Evolutionary conservation across 1,139 yeast species (phyloP), one percentile per base, ranked within the genome.

Genomic region (Candida sp.): DNA sequence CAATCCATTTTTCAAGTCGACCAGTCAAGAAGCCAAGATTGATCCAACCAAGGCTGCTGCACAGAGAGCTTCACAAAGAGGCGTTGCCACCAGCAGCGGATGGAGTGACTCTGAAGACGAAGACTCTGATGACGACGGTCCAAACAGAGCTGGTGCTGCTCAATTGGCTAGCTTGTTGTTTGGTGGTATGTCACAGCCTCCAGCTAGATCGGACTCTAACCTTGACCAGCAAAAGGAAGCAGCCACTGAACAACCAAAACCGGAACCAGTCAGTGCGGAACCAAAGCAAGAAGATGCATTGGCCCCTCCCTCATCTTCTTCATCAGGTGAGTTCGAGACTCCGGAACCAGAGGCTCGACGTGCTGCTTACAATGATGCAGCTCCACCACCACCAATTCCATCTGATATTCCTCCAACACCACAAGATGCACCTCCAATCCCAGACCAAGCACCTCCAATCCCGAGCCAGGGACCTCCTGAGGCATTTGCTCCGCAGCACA

Each of bases 61-160:
- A 2, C 91, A 86, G 65, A 75, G 91, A 63, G 83, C 77, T 23
- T 78, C 86, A 5, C 91, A 86, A 65, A 73, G 89, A 63, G 90
- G 91, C 3, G 63, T 78, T 45, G 65, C 69, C 1, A 81, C 69
- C 49, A 70, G 65, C 44, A 80, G 77, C 49, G 88, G 81, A 56
- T 84, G 89, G 88, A 84, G 84, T 54, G 84, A 83, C 60, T 81
- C 79, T 5, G 90, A 83, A 43, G 84, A 79, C 2, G 84, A 82
- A 57, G 73, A 70, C 1, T 71, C 71, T 25, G 86, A 81, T 27
- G 84, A 78, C 32, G 80, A 75, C 42, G 67, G 61, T 4, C 80
- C 79, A 2, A 75, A 78, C 51, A 73, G 81, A 45, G 77, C 81
- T 0, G 85, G 86, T 41, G 87, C 90, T 11, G 84, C 87, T 2